Base-by-base conservation (phyloP, 2,329 filamentous ascomycete genomes). In the Pezicula carpinea region DNA sequence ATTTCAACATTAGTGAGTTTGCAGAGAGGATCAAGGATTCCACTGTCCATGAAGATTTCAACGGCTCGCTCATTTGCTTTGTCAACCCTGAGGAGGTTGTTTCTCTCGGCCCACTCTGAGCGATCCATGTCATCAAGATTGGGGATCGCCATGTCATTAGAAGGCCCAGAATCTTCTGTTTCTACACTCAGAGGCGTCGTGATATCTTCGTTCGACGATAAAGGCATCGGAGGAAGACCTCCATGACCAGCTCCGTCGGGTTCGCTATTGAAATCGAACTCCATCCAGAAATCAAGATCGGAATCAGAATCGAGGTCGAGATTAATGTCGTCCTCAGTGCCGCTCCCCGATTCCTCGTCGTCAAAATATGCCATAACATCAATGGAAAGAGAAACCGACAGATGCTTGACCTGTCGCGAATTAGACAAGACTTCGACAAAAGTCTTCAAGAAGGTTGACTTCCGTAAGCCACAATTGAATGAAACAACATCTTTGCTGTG, bases 11-110 rank as follows among this genome's bases (percentile, higher is more conserved):
- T 56, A 11, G 15, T 39, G 7, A 56, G 15, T 5, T 40, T 32
- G 6, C 40, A 15, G 4, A 56, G 26, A 26, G 46, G 33, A 15
- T 48, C 33, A 35, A 46, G 51, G 8, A 53, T 45, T 2, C 42
- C 43, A 13, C 41, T 43, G 36, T 56, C 53, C 35, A 56, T 26
- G 23, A 56, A 53, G 5, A 54, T 14, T 10, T 56, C 53, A 1
- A 48, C 51, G 3, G 52, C 52, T 38, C 21, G 32, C 19, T 47
- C 44, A 17, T 52, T 53, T 11, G 47, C 42, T 8, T 51, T 31
- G 19, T 22, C 19, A 15, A 14, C 18, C 14, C 22, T 11, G 22
- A n/a, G 14, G 8, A 19, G n/a, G 7, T 23, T 40, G 13, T 40
- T 22, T 23, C 26, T 22, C 10, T 19, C 21, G 11, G 38, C 22